Evolutionary conservation across 2,329 filamentous ascomycete genomes (phyloP).

Genomic region (Cladosporium sp.): DNA sequence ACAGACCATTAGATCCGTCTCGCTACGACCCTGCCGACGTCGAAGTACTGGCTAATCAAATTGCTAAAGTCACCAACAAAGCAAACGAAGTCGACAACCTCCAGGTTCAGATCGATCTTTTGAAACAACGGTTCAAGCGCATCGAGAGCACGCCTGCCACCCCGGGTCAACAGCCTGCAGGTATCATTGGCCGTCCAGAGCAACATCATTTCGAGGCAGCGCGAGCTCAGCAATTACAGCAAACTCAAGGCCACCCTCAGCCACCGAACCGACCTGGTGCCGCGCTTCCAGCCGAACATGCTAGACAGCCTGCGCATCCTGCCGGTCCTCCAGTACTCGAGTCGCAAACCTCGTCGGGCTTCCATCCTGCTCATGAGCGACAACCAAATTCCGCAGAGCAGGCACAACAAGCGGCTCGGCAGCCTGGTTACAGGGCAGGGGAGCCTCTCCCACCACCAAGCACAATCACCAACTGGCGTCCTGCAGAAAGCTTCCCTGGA

Average conservation of each 20-base stretch:
- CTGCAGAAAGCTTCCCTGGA: slow-evolving; percentile 27
- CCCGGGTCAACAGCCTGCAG: slow-evolving; percentile 7
- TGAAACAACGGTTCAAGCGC: slow-evolving; percentile 49
- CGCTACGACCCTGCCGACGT: slow-evolving; percentile 41
- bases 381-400: slow-evolving; percentile 7
- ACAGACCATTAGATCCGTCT: slow-evolving; percentile 22
- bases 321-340: slow-evolving; percentile 13
- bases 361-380: slow-evolving; percentile 13
- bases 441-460: slow-evolving; percentile 25
- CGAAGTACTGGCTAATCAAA: slow-evolving; percentile 48
- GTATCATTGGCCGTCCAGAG: slow-evolving; percentile 5
- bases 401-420: slow-evolving; percentile 10
- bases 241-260: slow-evolving; percentile 10
- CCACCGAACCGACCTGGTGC: slow-evolving; percentile 9
- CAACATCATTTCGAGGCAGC: slow-evolving; percentile 13
- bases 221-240: slow-evolving; percentile 14
- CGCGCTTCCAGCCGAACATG: slow-evolving; percentile 14
- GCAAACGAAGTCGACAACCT: slow-evolving; percentile 51
- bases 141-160: slow-evolving; percentile 29
- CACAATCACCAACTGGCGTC: slow-evolving; percentile 34
- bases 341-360: slow-evolving; percentile 9
- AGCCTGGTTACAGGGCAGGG: slow-evolving; percentile 6
- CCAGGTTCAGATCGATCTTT: slow-evolving; percentile 50
- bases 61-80: slow-evolving; percentile 45
- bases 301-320: slow-evolving; percentile 10